Base-by-base conservation (phyloP, 192 early-diverging fungal genomes). In the Funneliformis geosporum region DNA sequence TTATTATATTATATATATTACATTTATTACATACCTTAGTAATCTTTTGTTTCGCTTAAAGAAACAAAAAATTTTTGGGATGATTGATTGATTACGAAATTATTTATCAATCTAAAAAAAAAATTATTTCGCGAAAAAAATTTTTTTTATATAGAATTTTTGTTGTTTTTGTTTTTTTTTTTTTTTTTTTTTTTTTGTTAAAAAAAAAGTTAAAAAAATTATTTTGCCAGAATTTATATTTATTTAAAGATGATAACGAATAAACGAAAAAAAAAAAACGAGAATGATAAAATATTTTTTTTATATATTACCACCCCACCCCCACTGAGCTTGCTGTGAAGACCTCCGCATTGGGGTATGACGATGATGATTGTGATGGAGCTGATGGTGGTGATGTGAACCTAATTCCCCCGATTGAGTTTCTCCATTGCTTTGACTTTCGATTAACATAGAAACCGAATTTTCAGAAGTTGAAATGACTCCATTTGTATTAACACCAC, bases 301-400 rank as follows among this genome's bases (percentile, higher is more conserved):
- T 33, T 33, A 33, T 33, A 33, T 2, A n/a, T n/a, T 50, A 55
- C 12, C 18, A 18, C 18, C 18, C 18, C 43, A 44, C 1, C 43
- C 5, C 43, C 43, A 44, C 9, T 44, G 43, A 44, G 43, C 43
- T 44, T 44, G 43, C 43, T 44, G 43, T 10, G 43, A 44, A 9
- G 43, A 44, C 43, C 43, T 55, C 12, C 12, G 47, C 14, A 33
- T 33, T 33, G 33, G 33, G 33, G 33, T 33, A 46, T 50, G 40
- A 46, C 59, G 46, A 60, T 59, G 47, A 60, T 74, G 73, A n/a
- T 74, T 50, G 28, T 74, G 73, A n/a, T 74, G 73, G 28, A 27
- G 28, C 8, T 73, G 44, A 33, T 73, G 44, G 12, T 47, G 44
- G 55, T 33, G 11, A 14, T 74, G 73, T 25, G 27, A 23, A 67